Conservation (phyloP, 225 moss, liverwort and hornwort genomes). For the Sphagnum contortum region DNA sequence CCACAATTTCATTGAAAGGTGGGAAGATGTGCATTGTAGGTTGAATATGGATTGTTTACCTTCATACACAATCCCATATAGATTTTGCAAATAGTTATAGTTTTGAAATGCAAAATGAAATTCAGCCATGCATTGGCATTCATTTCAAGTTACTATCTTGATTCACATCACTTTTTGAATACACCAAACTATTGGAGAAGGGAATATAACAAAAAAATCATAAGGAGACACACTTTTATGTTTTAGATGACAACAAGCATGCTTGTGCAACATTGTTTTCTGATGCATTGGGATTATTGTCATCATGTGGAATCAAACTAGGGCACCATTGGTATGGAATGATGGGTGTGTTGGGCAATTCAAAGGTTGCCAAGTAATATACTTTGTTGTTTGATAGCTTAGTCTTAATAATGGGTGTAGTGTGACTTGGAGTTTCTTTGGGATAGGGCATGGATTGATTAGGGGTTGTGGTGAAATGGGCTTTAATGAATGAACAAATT, state of each 20-base stretch:
- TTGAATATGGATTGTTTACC: no score
- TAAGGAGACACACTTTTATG: not conserved
- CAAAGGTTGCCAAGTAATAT: not conserved
- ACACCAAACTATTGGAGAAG: no score
- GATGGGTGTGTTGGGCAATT: not conserved
- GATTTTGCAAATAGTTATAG: no score
- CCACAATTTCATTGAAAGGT: no score
- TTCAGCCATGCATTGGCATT: no score
- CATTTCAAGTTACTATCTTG: no score
- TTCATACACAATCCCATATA: no score
- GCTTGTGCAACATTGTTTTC: not conserved
- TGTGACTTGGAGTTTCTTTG: conserved; percentile 6
- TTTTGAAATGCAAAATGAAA: no score
- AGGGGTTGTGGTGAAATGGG: not conserved
- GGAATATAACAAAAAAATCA: no score
- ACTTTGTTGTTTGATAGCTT: not conserved
- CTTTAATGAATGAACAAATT: not conserved
- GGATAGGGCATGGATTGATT: not conserved
- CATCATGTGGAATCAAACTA: not conserved
- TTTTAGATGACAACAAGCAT: not conserved
- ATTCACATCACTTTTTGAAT: no score
- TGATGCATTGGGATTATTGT: conserved; percentile 2
- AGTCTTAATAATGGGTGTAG: not conserved
- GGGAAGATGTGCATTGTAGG: no score
- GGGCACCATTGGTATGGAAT: not conserved